phyloP scores from a whole-genome alignment of 176 grass and related monocot genomes.

The Puccinellia tenuiflora region DNA sequence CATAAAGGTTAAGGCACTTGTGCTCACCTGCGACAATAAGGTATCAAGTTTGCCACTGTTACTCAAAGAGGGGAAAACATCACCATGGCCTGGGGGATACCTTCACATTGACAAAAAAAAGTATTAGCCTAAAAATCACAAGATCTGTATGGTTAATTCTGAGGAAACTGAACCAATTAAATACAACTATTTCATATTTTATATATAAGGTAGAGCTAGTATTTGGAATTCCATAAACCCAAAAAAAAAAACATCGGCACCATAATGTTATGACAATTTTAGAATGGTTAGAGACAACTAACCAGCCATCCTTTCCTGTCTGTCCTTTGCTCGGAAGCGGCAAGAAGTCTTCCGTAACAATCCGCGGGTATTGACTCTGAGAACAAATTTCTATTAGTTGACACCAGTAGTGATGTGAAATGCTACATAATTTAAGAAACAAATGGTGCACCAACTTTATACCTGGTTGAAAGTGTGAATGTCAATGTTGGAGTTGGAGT shows the following conservation, averaged over 20 bases:
- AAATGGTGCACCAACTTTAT: background rate
- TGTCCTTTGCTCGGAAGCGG: conserved; percentile 87
- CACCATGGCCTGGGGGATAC: conserved; percentile 96
- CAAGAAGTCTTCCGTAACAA: conserved; percentile 79
- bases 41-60: conserved; percentile 93
- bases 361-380: conserved; percentile 90
- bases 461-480: conserved; percentile 99
- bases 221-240: background rate
- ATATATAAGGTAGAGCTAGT: background rate
- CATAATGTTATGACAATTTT: background rate
- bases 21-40: conserved; percentile 67
- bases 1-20: background rate
- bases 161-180: background rate
- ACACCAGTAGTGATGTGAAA: conserved; percentile 8
- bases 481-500: conserved; percentile 80
- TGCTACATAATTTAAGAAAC: background rate
- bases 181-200: background rate
- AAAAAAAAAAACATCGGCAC: background rate
- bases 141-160: background rate
- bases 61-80: conserved; percentile 83
- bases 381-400: conserved; percentile 7
- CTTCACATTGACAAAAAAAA: conserved; percentile 38
- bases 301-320: conserved; percentile 86
- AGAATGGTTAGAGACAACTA: conserved; percentile 26
- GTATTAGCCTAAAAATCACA: background rate